Base-by-base conservation (phyloP, 148 eudicot species). In the Vaccinium darrowii region DNA sequence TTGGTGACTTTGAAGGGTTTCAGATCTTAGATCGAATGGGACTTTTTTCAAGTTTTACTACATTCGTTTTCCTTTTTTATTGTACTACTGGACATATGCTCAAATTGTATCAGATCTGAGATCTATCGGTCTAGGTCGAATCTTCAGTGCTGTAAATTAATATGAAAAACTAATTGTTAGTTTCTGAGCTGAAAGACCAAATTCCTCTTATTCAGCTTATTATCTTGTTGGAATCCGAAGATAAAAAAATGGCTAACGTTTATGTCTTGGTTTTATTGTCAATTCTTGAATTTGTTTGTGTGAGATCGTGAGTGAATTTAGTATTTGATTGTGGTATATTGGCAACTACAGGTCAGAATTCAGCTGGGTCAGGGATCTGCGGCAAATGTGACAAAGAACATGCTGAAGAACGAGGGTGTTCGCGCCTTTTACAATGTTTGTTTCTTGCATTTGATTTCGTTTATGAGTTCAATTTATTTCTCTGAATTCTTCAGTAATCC, bases 291-390 rank as follows among this genome's bases (percentile, higher is more conserved):
- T 79, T 79, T 16, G n/a, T 1, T 79, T 79, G 2, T 16, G n/a
- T 21, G 63, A 7, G 36, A 7, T 27, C 14, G 23, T 69, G 84
- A 47, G 23, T 82, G 16, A 50, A 25, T 27, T 39, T 81, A 43
- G 47, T 63, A 33, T 13, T 50, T 18, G 8, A 23, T 0, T 51
- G 14, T 27, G 36, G 52, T 81, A 86, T 50, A 73, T 85, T 58
- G 85, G 83, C 81, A 84, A 78, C 86, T 78, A 80, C 88, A 96
- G 99, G 99, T 97, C 86, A 94, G 99, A 80, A 97, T 97, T 87
- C 99, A 97, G 81, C 80, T 97, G 86, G 99, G 99, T 78, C 99
- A 97, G 86, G 99, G 99, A 88, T 95, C 99, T 76, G 98, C 98
- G 19, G 92, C 47, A 3, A 78, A 83, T 47, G 95, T 97, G 79